A percentile compares a stretch with the other conserved stretches of the same genome.
Conservation (phyloP, 1,284 basidiomycete species). For the Leccinum angustisporum region DNA sequence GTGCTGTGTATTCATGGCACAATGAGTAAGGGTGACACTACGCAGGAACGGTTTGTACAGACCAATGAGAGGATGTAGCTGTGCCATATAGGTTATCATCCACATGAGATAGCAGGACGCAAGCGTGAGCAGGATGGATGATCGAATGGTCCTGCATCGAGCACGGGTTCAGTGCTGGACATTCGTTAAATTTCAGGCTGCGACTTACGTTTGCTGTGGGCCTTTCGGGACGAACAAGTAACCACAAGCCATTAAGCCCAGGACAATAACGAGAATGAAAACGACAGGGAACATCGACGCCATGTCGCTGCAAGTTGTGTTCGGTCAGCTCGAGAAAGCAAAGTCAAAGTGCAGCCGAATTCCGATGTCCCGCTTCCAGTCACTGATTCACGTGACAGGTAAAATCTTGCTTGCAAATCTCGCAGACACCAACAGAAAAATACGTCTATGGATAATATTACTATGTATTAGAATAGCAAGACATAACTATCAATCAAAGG, state of each 20-base stretch:
- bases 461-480: not conserved
- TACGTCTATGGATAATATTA: not conserved
- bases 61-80: constrained; percentile 89
- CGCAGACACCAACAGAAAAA: not conserved
- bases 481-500: constrained; percentile 27
- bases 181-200: not conserved
- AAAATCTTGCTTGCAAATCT: not conserved
- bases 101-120: constrained; percentile 90
- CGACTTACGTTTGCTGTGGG: constrained; percentile 81
- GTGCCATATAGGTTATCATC: constrained; percentile 91
- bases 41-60: constrained; percentile 24
- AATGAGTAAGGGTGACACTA: constrained; percentile 7
- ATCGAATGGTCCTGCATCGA: constrained; percentile 71
- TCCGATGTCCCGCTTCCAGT: not conserved
- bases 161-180: not conserved
- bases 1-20: constrained; percentile 13
- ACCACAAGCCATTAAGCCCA: constrained; percentile 62
- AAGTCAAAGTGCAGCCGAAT: not conserved
- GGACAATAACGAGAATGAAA: constrained; percentile 53
- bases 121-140: constrained; percentile 73
- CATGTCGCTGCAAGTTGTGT: constrained; percentile 38
- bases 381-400: not conserved
- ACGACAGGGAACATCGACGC: constrained; percentile 56
- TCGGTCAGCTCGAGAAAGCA: not conserved
- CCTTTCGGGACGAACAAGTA: constrained; percentile 82